Conservation (phyloP, 2,329 filamentous ascomycete species). For the Aspergillus hiratsukae region DNA sequence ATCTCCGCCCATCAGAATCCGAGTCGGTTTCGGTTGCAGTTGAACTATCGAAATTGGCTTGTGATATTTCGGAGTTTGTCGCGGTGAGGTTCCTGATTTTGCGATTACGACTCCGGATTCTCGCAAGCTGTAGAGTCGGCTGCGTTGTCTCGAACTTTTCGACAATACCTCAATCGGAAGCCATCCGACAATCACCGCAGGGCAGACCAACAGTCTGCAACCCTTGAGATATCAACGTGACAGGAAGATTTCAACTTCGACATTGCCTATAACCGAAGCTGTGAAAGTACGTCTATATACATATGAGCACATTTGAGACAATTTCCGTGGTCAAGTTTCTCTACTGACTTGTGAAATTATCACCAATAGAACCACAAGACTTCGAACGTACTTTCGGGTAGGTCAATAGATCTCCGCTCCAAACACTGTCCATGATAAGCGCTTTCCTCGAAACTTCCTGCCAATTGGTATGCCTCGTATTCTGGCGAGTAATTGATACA, state of each 20-base stretch:
- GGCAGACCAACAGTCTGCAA: background rate
- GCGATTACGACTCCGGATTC: background rate
- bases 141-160: background rate
- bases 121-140: background rate
- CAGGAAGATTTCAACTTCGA: background rate
- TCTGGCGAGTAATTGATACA: constrained; percentile 3
- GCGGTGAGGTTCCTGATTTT: background rate
- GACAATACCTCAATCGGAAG: background rate
- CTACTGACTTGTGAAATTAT: background rate
- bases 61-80: background rate
- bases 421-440: background rate
- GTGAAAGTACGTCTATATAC: background rate
- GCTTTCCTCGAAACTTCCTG: background rate
- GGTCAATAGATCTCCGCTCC: background rate
- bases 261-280: background rate
- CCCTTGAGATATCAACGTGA: background rate
- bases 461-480: background rate
- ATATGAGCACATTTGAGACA: background rate
- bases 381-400: background rate
- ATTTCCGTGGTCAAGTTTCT: background rate
- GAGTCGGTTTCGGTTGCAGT: background rate
- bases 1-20: background rate
- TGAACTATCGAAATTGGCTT: background rate
- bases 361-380: background rate
- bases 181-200: background rate